Evolutionary conservation across 2,329 filamentous ascomycete genomes (phyloP), one percentile per base, ranked within the genome.

Genomic region (Sphaerulina musiva): DNA sequence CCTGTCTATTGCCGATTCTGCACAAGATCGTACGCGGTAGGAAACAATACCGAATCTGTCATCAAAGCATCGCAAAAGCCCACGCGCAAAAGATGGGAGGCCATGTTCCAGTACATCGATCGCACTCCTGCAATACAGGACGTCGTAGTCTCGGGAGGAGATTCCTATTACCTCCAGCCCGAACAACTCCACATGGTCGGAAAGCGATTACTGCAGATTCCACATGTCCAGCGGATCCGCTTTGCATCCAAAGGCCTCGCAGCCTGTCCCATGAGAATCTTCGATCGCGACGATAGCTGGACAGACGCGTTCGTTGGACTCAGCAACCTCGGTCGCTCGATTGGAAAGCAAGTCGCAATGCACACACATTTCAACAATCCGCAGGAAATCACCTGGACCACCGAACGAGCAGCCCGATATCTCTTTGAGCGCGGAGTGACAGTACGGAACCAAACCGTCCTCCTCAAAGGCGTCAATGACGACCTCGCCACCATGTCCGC

Each of bases 331-430:
- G 81, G 79, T 3, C 74, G 75, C 52, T 64, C 68, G 46, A 72
- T 76, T 23, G 81, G 80, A 4, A 85, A 85, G 64, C 74, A 79
- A 48, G 75, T 84, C 59, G 81, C 80, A 3, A 69, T 84, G 51
- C 82, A 85, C 63, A 85, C 82, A 0, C 83, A 85, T 62, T 82
- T 85, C 68, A 84, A 85, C 60, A 80, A 84, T 58, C 77, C 80
- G 0, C 75, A 75, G 38, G 82, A 85, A 65, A 78, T 84, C 52
- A 80, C 80, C 3, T 85, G 81, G 81, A 70, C 83, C 26, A 80
- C 78, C 0, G 68, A 73, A 59, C 65, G 69, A 45, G 82, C 81
- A 1, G 74, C 77, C 29, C 75, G 74, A 52, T 73, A 70, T 59
- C 68, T 84, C 7, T 74, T 76, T 57, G 70, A 75, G 54, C 72